phyloP scores from a whole-genome alignment of 106 monocot genomes.

The Xerophyta viscosa region DNA sequence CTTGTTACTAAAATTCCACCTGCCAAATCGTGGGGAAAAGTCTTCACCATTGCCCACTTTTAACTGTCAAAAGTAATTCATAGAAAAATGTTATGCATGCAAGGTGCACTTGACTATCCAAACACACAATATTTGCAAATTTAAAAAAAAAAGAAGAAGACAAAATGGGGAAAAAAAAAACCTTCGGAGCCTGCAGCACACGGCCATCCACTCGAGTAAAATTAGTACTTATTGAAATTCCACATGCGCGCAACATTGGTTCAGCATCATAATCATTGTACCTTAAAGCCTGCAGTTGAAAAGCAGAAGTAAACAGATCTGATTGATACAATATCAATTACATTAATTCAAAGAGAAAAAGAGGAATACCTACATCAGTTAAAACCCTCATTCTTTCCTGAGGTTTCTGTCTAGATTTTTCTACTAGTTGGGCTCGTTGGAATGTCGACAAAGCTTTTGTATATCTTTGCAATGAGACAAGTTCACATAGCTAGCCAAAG shows the following conservation, averaged over 20 bases:
- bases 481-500: conserved; percentile 48
- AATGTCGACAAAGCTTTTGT: conserved; percentile 70
- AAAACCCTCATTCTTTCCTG: conserved; percentile 75
- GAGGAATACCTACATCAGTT: conserved; percentile 45
- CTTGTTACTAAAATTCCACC: conserved; percentile 99
- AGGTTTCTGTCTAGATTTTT: conserved; percentile 95
- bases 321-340: no score
- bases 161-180: no score
- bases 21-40: conserved; percentile 59
- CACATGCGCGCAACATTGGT: conserved; percentile 61
- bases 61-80: no score
- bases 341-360: no score
- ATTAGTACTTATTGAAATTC: conserved; percentile 43
- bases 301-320: no score
- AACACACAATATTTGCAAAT: no score
- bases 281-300: conserved; percentile 59
- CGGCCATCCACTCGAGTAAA: conserved; percentile 89
- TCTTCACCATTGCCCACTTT: conserved; percentile 85
- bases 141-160: not conserved
- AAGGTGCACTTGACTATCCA: no score
- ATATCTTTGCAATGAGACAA: conserved; percentile 83
- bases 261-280: conserved; percentile 74
- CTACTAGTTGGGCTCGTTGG: conserved; percentile 79
- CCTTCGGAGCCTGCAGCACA: conserved; percentile 70
- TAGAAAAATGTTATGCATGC: no score